Conservation (phyloP, 225 moss, liverwort and hornwort genomes). For the Ulota crispa region DNA sequence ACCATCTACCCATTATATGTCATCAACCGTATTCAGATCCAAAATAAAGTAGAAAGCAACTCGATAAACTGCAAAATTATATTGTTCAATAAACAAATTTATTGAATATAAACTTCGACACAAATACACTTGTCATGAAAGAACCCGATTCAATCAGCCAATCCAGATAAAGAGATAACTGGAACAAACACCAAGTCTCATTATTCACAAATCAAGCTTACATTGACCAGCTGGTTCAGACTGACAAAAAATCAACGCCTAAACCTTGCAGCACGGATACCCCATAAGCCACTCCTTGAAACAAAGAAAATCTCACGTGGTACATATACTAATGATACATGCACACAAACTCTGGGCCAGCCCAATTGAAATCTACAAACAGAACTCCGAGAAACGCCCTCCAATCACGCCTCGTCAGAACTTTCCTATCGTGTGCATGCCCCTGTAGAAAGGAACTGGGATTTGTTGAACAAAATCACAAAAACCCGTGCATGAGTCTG, state of each 20-base stretch:
- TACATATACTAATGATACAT: background rate
- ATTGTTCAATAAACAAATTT: background rate
- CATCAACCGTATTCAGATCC: too few species aligned
- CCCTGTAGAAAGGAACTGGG: background rate
- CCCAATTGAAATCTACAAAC: background rate
- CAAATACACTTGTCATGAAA: background rate
- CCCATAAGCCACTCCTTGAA: background rate
- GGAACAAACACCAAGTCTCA: background rate
- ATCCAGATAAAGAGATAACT: background rate
- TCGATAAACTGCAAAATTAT: background rate
- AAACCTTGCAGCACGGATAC: background rate
- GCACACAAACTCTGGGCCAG: background rate
- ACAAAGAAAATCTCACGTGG: background rate
- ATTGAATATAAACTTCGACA: background rate
- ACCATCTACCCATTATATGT: too few species aligned
- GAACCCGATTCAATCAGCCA: background rate
- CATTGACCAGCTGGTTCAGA: background rate
- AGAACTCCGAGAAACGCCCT: background rate
- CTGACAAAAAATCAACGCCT: background rate
- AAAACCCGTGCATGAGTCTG: background rate
- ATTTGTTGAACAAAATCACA: background rate
- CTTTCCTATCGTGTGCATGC: background rate
- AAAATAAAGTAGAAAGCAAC: too few species aligned
- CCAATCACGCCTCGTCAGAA: background rate
- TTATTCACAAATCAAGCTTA: background rate